These are phyloP conservation scores for Eucalyptus brandiana DNA, from an alignment of 345 rosid genomes.

Conservation along the genomic window DNA sequence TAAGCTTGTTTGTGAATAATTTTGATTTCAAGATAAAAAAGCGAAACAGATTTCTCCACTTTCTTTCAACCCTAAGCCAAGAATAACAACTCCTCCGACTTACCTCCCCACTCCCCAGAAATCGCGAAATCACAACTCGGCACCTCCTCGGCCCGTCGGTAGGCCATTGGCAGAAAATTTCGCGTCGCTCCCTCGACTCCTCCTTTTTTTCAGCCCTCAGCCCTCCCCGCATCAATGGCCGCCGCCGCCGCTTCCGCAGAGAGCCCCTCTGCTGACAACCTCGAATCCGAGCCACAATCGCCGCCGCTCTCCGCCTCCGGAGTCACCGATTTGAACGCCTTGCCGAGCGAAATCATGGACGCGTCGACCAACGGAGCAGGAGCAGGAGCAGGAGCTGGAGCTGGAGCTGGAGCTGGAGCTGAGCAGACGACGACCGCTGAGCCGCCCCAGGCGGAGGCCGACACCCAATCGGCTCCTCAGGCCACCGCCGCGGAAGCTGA, in stretches of 20 bases:
- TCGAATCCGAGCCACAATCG: background rate
- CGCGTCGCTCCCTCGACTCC: background rate
- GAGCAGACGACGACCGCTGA: background rate
- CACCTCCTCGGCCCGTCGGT: background rate
- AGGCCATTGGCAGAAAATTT: background rate
- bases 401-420: background rate
- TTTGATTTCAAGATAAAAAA: background rate
- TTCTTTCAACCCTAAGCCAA: background rate
- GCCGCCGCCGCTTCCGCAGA: background rate
- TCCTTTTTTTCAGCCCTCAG: background rate
- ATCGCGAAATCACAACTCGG: background rate
- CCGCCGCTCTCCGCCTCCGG: background rate
- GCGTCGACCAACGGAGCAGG: background rate
- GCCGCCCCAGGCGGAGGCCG: background rate
- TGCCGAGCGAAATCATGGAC: background rate
- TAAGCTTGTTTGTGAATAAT: background rate
- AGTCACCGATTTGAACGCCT: background rate
- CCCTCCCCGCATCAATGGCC: background rate
- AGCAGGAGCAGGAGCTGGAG: no score
- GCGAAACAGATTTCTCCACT: background rate
- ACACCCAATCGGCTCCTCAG: background rate
- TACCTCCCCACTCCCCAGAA: background rate
- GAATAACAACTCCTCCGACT: background rate
- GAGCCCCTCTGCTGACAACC: background rate
- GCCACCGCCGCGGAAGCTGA: slow-evolving; percentile 2